phyloP scores from a whole-genome alignment of 176 grass and related monocot species.

The Echinochloa phyllopogon region DNA sequence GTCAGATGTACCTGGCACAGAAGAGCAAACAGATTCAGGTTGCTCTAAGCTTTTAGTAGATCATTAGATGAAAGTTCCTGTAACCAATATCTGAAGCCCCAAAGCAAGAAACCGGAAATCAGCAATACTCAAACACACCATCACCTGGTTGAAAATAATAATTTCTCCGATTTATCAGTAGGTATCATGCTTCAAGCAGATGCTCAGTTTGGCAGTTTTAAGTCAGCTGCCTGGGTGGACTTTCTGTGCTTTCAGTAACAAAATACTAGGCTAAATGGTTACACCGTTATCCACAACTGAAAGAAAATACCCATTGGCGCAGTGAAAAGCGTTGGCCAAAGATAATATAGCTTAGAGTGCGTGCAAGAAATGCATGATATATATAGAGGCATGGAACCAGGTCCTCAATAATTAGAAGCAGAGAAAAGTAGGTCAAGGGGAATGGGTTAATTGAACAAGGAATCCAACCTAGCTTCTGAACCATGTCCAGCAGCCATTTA shows the following conservation, averaged over 20 bases:
- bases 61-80: neutral
- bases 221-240: neutral
- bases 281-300: neutral
- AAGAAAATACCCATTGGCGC: neutral
- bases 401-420: constrained; percentile 19
- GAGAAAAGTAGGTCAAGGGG: constrained; percentile 7
- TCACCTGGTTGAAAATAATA: too few relatives aligned
- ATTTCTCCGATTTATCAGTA: too few relatives aligned
- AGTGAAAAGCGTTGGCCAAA: neutral
- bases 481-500: constrained; percentile 4
- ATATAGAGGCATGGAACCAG: neutral
- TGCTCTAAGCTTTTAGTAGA: too few relatives aligned
- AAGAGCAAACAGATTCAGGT: too few relatives aligned
- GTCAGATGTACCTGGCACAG: too few relatives aligned
- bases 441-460: constrained; percentile 19
- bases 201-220: neutral
- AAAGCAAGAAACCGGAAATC: too few relatives aligned
- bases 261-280: neutral
- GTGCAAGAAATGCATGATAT: neutral
- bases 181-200: too few relatives aligned
- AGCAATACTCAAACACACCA: too few relatives aligned
- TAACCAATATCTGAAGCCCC: too few relatives aligned
- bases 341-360: neutral
- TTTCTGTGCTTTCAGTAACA: neutral
- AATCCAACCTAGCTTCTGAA: constrained; percentile 37